Percentiles rank a stretch among this genome's conserved stretches.
phyloP scores from a whole-genome alignment of 768 basidiomycete genomes.

The Arthromyces matolae region DNA sequence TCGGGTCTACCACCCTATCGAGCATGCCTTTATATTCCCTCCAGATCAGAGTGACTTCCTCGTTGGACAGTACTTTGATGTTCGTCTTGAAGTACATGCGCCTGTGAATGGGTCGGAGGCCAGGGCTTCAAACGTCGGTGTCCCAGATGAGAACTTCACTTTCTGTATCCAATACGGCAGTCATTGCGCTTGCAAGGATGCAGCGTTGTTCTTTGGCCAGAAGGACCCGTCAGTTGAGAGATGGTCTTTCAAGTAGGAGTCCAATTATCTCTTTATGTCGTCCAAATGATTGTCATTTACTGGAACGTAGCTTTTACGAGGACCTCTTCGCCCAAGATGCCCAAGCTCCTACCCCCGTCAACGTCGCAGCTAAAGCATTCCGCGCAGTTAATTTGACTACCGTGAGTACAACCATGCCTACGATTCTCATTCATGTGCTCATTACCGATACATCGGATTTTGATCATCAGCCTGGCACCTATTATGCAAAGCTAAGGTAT shows the following conservation, averaged over 20 bases:
- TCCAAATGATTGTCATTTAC: background rate
- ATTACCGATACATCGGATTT: background rate
- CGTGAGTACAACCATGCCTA: slow-evolving; percentile 14
- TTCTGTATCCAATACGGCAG: slow-evolving; percentile 33
- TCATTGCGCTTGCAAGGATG: slow-evolving; percentile 30
- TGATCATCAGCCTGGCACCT: slow-evolving; percentile 32
- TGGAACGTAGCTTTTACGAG: slow-evolving; percentile 35
- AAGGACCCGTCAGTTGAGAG: slow-evolving; percentile 32
- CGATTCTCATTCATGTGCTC: background rate
- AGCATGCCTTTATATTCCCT: slow-evolving; percentile 27
- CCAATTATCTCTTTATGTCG: background rate
- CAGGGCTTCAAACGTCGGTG: slow-evolving; percentile 22
- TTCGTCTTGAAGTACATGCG: slow-evolving; percentile 40
- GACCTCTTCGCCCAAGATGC: slow-evolving; percentile 41
- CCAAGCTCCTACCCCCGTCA: slow-evolving; percentile 28
- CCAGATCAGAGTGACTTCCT: slow-evolving; percentile 43
- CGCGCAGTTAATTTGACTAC: slow-evolving; percentile 33
- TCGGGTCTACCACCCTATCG: no score
- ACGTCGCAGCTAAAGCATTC: slow-evolving; percentile 41
- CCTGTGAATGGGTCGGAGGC: slow-evolving; percentile 39
- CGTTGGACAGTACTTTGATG: slow-evolving; percentile 40
- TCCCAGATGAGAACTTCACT: slow-evolving; percentile 36
- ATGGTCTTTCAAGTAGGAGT: slow-evolving; percentile 37
- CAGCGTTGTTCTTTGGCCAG: slow-evolving; percentile 33
- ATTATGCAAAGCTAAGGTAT: slow-evolving; percentile 36